These are phyloP conservation scores for Besnoitia besnoiti DNA, from an alignment of 169 alveolate genomes.

Conservation along the genomic window DNA sequence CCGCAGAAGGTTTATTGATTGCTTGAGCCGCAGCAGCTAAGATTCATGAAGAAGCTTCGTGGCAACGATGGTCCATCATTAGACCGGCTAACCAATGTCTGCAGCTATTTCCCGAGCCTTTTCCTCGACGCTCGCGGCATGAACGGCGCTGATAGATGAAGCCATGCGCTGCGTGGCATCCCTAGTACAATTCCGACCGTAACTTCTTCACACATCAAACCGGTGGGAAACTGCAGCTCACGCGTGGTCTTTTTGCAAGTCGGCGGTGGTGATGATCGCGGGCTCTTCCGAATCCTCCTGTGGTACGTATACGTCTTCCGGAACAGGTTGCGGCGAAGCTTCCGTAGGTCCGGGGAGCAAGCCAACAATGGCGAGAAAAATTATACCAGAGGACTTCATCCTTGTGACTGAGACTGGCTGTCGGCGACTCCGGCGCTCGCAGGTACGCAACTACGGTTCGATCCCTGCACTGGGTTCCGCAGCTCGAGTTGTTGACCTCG, in stretches of 20 bases:
- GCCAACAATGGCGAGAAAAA: too few species aligned
- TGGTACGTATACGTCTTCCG: not conserved
- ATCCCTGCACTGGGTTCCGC: too few species aligned
- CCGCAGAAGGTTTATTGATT: not conserved
- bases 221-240: not conserved
- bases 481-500: too few species aligned
- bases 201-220: not conserved
- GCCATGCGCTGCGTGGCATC: conserved; percentile 1
- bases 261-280: not conserved
- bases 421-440: too few species aligned
- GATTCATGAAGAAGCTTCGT: not conserved
- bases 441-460: too few species aligned
- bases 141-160: not conserved
- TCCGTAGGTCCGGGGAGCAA: too few species aligned
- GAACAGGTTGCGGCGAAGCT: not conserved
- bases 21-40: not conserved
- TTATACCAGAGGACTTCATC: too few species aligned
- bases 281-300: not conserved
- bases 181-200: not conserved
- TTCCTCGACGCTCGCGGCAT: not conserved
- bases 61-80: not conserved
- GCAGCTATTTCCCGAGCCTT: not conserved
- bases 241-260: not conserved
- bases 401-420: too few species aligned
- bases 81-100: not conserved